These are phyloP conservation scores for Fagus sylvatica DNA, from an alignment of 306 rosid genomes.

Conservation along the genomic window DNA sequence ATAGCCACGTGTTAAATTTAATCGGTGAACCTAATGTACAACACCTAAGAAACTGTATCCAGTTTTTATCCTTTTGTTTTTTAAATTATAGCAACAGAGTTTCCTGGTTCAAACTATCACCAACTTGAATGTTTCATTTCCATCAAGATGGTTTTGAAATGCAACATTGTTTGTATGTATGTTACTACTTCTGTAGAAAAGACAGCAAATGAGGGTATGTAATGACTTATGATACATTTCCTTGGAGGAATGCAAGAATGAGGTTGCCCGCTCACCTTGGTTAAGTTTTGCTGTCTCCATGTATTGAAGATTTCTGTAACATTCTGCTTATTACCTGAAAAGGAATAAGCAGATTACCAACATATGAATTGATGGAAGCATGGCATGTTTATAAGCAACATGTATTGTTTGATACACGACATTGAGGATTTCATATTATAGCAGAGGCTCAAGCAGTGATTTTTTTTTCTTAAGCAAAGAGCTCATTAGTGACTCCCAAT, in stretches of 20 bases:
- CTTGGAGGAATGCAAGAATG: neutral
- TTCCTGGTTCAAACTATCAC: neutral
- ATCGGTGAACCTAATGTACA: too few species aligned
- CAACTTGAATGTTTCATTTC: neutral
- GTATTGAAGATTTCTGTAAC: slow-evolving; percentile 2
- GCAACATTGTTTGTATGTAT: neutral
- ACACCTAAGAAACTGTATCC: too few species aligned
- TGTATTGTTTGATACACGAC: neutral
- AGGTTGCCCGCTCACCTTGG: too few species aligned
- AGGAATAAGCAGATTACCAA: neutral
- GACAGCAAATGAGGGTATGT: neutral
- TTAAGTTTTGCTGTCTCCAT: neutral
- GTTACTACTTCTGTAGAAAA: neutral
- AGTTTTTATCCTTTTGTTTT: neutral
- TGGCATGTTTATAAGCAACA: neutral
- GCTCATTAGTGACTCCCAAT: neutral
- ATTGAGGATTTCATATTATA: slow-evolving; percentile 8
- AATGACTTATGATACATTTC: neutral
- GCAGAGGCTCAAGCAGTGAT: slow-evolving; percentile 1
- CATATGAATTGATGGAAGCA: slow-evolving; percentile 5
- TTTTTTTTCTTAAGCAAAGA: neutral
- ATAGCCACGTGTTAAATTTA: too few species aligned
- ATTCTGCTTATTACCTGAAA: neutral
- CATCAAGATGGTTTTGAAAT: neutral
- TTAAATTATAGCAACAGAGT: neutral